Conservation (phyloP, 805 yeast species). For the Cyberlindnera galapagoensis region DNA sequence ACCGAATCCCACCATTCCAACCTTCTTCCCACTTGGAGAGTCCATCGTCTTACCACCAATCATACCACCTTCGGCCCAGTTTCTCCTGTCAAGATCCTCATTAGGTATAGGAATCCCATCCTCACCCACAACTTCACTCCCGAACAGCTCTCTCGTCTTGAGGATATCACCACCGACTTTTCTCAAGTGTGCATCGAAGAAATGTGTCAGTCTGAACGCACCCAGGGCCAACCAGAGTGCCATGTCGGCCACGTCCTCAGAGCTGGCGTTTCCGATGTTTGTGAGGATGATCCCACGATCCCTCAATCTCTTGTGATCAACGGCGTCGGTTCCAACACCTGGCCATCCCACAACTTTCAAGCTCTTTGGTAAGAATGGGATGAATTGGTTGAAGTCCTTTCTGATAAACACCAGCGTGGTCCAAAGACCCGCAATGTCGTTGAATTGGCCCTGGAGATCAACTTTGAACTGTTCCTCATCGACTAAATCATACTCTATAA, state of each 20-base stretch:
- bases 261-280: slow-evolving; percentile 52
- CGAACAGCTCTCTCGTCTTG: slow-evolving; percentile 36
- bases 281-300: slow-evolving; percentile 47
- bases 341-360: slow-evolving; percentile 47
- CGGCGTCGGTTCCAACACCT: slow-evolving; percentile 53
- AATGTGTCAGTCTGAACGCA: slow-evolving; percentile 48
- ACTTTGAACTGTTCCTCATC: slow-evolving; percentile 35
- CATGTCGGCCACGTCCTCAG: slow-evolving; percentile 65
- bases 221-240: slow-evolving; percentile 52
- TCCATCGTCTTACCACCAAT: slow-evolving; percentile 40
- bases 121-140: slow-evolving; percentile 26
- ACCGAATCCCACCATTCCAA: slow-evolving; percentile 67
- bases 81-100: slow-evolving; percentile 28
- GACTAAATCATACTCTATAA: slow-evolving; percentile 14
- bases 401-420: slow-evolving; percentile 39
- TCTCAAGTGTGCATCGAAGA: slow-evolving; percentile 38
- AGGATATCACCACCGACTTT: slow-evolving; percentile 35
- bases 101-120: slow-evolving; percentile 23
- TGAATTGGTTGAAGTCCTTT: slow-evolving; percentile 28
- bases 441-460: slow-evolving; percentile 29
- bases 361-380: slow-evolving; percentile 38
- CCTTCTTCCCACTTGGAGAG: slow-evolving; percentile 50
- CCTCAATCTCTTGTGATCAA: slow-evolving; percentile 37
- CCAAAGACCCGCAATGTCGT: slow-evolving; percentile 44
- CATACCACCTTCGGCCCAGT: slow-evolving; percentile 35